These are phyloP conservation scores for Cryphonectria naterciae DNA, from an alignment of 2,329 filamentous ascomycete genomes.

Conservation along the genomic window DNA sequence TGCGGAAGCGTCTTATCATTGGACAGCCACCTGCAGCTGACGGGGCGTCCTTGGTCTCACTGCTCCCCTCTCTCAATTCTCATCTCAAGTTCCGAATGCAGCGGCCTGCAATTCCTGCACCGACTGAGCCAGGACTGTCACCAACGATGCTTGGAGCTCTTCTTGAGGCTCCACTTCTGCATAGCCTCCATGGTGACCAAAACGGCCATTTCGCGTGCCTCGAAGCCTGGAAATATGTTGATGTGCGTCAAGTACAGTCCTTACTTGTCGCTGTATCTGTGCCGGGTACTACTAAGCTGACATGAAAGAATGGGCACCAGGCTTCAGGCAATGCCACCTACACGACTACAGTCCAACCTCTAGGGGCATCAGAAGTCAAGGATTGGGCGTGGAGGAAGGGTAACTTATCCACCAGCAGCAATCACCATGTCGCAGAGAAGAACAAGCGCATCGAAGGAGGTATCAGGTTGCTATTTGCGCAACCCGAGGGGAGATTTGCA, in stretches of 20 bases:
- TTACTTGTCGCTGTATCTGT: neutral
- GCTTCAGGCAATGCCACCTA: neutral
- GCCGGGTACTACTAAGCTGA: neutral
- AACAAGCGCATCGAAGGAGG: neutral
- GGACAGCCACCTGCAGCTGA: neutral
- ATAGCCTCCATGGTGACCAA: neutral
- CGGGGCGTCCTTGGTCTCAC: neutral
- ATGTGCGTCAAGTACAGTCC: neutral
- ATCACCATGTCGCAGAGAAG: neutral
- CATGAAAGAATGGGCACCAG: neutral
- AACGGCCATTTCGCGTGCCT: neutral
- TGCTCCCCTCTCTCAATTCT: neutral
- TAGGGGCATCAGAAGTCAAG: neutral
- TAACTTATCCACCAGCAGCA: neutral
- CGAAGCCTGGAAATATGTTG: conserved; percentile 1
- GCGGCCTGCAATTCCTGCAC: neutral
- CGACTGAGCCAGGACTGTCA: neutral
- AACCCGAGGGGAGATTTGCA: neutral
- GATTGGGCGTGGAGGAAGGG: conserved; percentile 4
- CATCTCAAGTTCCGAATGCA: neutral
- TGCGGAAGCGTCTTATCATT: neutral
- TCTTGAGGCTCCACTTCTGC: neutral
- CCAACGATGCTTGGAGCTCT: neutral
- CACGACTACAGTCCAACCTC: neutral
- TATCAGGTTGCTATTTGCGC: conserved; percentile 1